These are phyloP conservation scores for Vanrija sp. DNA, from an alignment of 1,284 basidiomycete genomes.

Conservation along the genomic window DNA sequence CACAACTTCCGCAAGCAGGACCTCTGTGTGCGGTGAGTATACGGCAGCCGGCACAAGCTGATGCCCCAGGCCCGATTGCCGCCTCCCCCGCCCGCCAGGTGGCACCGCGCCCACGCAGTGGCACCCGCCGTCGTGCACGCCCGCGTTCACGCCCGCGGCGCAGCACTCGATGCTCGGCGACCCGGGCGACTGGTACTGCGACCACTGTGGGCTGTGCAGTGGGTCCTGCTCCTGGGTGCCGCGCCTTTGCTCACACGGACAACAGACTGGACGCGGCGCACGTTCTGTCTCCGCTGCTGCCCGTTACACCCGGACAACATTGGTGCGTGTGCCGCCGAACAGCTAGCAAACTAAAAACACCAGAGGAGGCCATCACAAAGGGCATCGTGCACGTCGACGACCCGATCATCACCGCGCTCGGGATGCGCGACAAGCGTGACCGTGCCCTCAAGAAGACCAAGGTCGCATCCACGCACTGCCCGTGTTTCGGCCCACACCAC, in stretches of 20 bases:
- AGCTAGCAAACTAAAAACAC: not conserved
- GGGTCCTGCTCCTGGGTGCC: too few relatives aligned
- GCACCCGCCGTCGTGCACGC: not conserved
- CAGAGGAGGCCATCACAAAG: constrained; percentile 11
- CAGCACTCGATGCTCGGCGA: constrained; percentile 10
- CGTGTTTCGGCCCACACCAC: constrained; percentile 17
- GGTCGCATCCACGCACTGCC: not conserved
- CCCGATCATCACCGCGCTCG: constrained; percentile 9
- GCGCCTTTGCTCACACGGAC: not conserved
- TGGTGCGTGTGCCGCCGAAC: not conserved
- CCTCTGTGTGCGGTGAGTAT: constrained; percentile 3
- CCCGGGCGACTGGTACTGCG: constrained; percentile 17
- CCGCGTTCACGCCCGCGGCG: not conserved
- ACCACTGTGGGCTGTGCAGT: constrained; percentile 15
- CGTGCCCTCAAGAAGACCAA: constrained; percentile 2
- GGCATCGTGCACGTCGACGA: constrained; percentile 10
- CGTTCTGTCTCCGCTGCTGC: constrained; percentile 14
- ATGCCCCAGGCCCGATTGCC: not conserved
- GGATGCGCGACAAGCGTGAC: not conserved
- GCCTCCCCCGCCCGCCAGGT: not conserved
- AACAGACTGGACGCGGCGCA: constrained; percentile 15
- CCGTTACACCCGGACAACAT: constrained; percentile 13
- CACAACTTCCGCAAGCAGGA: constrained; percentile 1
- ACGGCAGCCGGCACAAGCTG: not conserved
- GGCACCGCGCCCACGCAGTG: not conserved